phyloP scores from a whole-genome alignment of 1,284 basidiomycete genomes.

The Ustilago hordei region DNA sequence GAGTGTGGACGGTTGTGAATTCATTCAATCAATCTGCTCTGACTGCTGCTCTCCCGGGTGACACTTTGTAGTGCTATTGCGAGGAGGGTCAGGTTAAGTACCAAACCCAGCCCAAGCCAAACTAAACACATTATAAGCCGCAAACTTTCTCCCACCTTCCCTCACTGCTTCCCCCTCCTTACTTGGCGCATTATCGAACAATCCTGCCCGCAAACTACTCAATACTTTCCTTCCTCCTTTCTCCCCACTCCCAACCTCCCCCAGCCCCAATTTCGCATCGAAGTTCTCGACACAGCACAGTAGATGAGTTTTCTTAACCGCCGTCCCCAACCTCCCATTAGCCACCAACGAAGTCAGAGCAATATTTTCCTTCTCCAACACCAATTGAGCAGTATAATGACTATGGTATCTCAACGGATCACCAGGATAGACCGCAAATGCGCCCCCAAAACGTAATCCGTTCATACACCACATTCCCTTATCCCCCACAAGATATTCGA shows the following conservation, averaged over 20 bases:
- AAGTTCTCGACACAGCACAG: slow-evolving; percentile 75
- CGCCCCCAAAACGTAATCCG: slow-evolving; percentile 94
- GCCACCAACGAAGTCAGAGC: slow-evolving; percentile 79
- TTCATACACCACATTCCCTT: slow-evolving; percentile 72
- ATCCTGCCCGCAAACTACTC: slow-evolving; percentile 7
- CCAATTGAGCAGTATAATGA: slow-evolving; percentile 81
- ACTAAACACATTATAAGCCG: slow-evolving; percentile 58
- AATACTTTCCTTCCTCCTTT: slow-evolving; percentile 4
- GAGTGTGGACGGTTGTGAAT: too few species aligned
- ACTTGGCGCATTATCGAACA: slow-evolving; percentile 13
- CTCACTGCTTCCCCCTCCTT: background rate
- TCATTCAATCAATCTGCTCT: background rate
- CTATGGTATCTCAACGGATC: slow-evolving; percentile 97
- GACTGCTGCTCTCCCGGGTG: too few species aligned
- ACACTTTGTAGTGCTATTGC: background rate
- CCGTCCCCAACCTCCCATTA: slow-evolving; percentile 93
- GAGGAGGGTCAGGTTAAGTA: slow-evolving; percentile 33
- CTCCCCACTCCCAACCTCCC: background rate
- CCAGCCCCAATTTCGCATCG: background rate
- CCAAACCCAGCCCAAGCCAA: slow-evolving; percentile 69
- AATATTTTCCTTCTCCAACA: slow-evolving; percentile 15
- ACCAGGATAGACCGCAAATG: slow-evolving; percentile 95
- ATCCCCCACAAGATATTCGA: slow-evolving; percentile 79
- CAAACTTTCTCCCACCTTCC: slow-evolving; percentile 32
- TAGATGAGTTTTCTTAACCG: slow-evolving; percentile 95